Percentiles rank a stretch among this genome's conserved stretches.
These are phyloP conservation scores for Pontederia crassipes DNA, from an alignment of 176 grass and related monocot genomes.

Conservation along the genomic window DNA sequence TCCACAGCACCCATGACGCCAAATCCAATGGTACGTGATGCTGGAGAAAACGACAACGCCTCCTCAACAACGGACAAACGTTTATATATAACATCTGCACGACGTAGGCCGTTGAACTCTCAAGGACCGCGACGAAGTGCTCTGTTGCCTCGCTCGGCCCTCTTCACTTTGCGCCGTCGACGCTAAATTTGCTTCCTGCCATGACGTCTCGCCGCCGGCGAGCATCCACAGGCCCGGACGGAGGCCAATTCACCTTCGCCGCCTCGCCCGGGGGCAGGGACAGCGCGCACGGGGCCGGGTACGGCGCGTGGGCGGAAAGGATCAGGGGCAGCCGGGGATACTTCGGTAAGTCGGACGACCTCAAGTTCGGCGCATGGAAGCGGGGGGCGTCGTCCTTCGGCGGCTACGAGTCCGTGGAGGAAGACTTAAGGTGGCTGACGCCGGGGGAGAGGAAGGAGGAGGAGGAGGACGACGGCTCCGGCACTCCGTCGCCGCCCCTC, in stretches of 20 bases:
- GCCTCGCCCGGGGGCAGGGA: not conserved
- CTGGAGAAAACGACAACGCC: too few species aligned
- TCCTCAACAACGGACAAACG: too few species aligned
- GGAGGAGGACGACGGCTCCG: slow-evolving; percentile 17
- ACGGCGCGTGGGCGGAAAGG: slow-evolving; percentile 10
- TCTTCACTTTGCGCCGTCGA: too few species aligned
- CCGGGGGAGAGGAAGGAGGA: not conserved
- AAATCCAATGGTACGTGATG: too few species aligned
- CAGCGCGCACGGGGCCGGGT: not conserved
- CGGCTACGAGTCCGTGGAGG: not conserved
- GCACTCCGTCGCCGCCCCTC: slow-evolving; percentile 46
- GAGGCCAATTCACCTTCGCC: slow-evolving; percentile 4
- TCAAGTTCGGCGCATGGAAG: not conserved
- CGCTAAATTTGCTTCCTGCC: too few species aligned
- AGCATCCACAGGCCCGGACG: not conserved
- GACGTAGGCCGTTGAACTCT: too few species aligned
- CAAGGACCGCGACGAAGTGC: too few species aligned
- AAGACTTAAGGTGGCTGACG: slow-evolving; percentile 32
- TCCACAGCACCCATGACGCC: too few species aligned
- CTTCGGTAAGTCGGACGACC: not conserved
- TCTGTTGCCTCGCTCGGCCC: too few species aligned
- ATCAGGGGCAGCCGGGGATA: slow-evolving; percentile 3
- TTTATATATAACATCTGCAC: too few species aligned
- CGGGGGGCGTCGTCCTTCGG: not conserved
- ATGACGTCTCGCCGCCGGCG: not conserved